Base-by-base conservation (phyloP, 768 basidiomycete genomes). In the Leccinum truebloodii region DNA sequence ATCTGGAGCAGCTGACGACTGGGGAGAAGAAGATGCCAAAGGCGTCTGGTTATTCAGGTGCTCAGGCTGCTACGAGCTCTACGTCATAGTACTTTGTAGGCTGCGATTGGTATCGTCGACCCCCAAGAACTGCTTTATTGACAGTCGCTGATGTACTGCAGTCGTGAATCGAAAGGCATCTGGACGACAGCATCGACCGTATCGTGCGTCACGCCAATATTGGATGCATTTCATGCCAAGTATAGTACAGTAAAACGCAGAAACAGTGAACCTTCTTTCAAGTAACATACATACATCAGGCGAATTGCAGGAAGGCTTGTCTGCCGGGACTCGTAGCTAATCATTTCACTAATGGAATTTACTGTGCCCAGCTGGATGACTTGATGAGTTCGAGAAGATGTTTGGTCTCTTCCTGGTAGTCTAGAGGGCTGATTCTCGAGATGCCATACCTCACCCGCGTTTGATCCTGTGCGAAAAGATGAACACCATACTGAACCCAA, bases 21-120 rank as follows among this genome's bases (percentile, higher is more conserved):
- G 89, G 92, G 18, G 91, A 93, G 61, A 94, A 90, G 77, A 97
- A 95, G 77, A 93, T 96, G 93, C 94, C 94, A 32, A 95, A 95
- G 67, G 80, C 79, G n/a, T 75, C 80, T 44, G 83, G 80, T 20
- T 69, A 66, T 46, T 69, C 75, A 26, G 70, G 67, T 3, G 52
- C 60, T 12, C 41, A 44, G n/a, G n/a, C n/a, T 26, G 13, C 63
- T 48, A 14, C 58, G 16, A 52, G 57, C 28, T 63, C 63, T 0
- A 53, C 61, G 4, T 62, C 67, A 46, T 64, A 62, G 52, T 12
- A 52, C 26, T 12, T n/a, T 44, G 4, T 53, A 34, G 34, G 18
- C 16, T 49, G 34, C 13, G 8, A 30, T 34, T 14, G 62, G 59
- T 49, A 50, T 28, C 18, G 12, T 60, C 34, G 2, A 14, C 5